A percentile compares a stretch with the other conserved stretches of the same genome.
These are phyloP conservation scores for Fraxinus excelsior DNA, from an alignment of 257 asterid species.

Conservation along the genomic window DNA sequence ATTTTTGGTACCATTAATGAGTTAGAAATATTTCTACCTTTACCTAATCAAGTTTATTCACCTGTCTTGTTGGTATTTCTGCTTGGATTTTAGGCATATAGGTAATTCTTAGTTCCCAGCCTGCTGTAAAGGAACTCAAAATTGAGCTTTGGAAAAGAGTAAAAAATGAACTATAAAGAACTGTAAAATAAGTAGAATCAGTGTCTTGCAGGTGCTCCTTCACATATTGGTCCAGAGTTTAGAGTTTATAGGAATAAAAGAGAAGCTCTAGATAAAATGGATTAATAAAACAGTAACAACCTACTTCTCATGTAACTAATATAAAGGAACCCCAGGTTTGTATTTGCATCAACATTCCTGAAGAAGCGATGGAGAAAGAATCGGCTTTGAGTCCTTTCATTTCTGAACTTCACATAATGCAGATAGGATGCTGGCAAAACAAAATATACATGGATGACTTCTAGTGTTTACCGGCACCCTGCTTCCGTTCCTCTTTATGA, in stretches of 20 bases:
- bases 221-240: not conserved
- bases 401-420: too few species aligned
- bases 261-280: not conserved
- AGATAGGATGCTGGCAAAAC: too few species aligned
- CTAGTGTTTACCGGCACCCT: too few species aligned
- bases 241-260: not conserved
- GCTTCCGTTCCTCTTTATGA: too few species aligned
- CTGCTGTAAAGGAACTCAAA: not conserved
- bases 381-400: not conserved
- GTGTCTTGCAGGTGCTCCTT: not conserved
- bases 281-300: not conserved
- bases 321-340: not conserved
- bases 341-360: not conserved
- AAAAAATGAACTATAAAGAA: too few species aligned
- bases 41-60: not conserved
- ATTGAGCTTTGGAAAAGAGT: not conserved
- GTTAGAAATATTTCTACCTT: not conserved
- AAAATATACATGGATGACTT: too few species aligned
- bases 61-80: not conserved
- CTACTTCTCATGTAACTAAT: not conserved
- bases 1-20: too few species aligned
- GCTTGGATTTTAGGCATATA: not conserved
- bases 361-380: not conserved
- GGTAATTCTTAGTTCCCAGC: not conserved
- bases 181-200: too few species aligned